Conservation (phyloP, 169 alveolate genomes). For the Plasmodium knowlesi region DNA sequence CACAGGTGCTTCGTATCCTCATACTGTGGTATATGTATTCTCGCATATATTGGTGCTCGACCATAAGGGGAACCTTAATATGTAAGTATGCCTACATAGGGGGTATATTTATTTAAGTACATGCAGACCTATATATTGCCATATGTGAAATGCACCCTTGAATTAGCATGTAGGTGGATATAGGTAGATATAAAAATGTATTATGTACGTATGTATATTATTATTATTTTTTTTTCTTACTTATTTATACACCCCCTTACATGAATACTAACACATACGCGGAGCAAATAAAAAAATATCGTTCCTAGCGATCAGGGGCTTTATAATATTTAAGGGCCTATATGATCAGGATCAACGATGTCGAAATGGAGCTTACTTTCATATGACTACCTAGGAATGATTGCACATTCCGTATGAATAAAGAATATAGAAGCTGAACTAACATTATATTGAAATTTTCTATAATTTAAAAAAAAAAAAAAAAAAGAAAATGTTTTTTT, state of each 20-base stretch:
- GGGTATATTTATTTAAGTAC: background rate
- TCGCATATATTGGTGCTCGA: background rate
- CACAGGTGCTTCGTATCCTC: background rate
- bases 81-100: background rate
- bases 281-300: background rate
- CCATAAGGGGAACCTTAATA: background rate
- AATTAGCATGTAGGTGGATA: background rate
- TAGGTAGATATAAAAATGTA: background rate
- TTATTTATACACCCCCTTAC: background rate
- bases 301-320: background rate
- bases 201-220: background rate
- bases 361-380: background rate
- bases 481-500: background rate
- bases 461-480: background rate
- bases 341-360: background rate
- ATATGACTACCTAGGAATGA: background rate
- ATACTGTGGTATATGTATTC: background rate
- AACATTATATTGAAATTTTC: background rate
- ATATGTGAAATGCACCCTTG: background rate
- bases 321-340: background rate
- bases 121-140: background rate
- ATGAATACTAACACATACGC: background rate
- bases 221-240: background rate
- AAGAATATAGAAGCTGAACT: background rate
- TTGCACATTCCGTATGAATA: background rate